A percentile compares a stretch with the other conserved stretches of the same genome.
phyloP scores from a whole-genome alignment of 352 stramenopile genomes.

The Globisporangium emineosum region DNA sequence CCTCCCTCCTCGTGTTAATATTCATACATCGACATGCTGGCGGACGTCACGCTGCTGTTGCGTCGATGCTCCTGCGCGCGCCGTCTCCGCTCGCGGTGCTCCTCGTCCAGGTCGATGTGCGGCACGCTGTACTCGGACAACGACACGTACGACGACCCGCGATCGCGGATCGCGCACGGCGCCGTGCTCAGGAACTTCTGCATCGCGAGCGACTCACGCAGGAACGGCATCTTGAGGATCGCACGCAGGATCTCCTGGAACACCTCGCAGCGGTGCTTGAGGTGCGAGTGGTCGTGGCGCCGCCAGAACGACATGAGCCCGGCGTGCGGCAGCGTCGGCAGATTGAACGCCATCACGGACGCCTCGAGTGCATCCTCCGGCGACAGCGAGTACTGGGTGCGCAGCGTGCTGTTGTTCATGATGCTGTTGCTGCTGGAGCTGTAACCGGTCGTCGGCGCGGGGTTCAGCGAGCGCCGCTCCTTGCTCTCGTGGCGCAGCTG shows the following conservation, averaged over 20 bases:
- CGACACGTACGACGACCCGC: slow-evolving; percentile 79
- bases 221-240: slow-evolving; percentile 29
- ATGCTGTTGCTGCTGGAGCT: slow-evolving; percentile 1
- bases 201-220: slow-evolving; percentile 38
- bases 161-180: slow-evolving; percentile 50
- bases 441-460: background rate
- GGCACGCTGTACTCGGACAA: slow-evolving; percentile 76
- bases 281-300: slow-evolving; percentile 69
- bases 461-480: slow-evolving; percentile 7
- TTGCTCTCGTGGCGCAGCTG: slow-evolving; percentile 19
- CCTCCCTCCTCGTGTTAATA: no score
- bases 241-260: slow-evolving; percentile 73
- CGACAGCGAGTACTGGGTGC: slow-evolving; percentile 16
- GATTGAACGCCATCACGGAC: slow-evolving; percentile 51
- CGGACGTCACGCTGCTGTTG: slow-evolving; percentile 61
- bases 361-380: slow-evolving; percentile 44
- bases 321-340: slow-evolving; percentile 69
- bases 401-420: slow-evolving; percentile 6
- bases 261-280: slow-evolving; percentile 63
- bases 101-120: slow-evolving; percentile 55
- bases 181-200: slow-evolving; percentile 57
- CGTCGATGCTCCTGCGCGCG: slow-evolving; percentile 64
- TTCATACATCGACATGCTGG: slow-evolving; percentile 21
- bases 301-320: slow-evolving; percentile 80
- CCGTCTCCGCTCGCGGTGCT: slow-evolving; percentile 71